Evolutionary conservation across 108 stramenopile genomes (phyloP).

Genomic region (Cylindrotheca fusiformis): DNA sequence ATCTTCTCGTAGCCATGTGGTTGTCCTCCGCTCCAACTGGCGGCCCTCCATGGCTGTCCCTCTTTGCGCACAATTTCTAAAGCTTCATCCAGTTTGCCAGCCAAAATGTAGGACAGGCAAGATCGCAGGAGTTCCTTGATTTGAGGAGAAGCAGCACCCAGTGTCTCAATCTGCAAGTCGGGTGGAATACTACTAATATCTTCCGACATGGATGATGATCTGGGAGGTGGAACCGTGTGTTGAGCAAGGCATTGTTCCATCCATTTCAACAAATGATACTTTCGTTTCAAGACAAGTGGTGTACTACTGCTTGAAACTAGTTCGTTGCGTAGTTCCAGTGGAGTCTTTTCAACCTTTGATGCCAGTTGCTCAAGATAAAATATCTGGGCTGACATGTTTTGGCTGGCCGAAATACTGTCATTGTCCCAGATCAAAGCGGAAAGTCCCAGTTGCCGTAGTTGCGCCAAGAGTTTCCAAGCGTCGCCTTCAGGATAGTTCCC

Average conservation of each 20-base stretch:
- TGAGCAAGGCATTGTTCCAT: conserved; percentile 58
- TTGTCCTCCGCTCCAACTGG: conserved; percentile 57
- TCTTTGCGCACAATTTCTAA: conserved; percentile 38
- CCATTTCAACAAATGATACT: conserved; percentile 50
- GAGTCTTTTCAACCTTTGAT: conserved; percentile 22
- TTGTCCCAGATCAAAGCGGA: conserved; percentile 53
- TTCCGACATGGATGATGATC: conserved; percentile 7
- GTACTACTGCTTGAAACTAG: conserved; percentile 1
- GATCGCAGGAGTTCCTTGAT: conserved; percentile 49
- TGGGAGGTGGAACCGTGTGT: conserved; percentile 1
- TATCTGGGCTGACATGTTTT: conserved; percentile 1
- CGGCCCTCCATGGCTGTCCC: conserved; percentile 72
- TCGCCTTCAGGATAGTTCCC: conserved; percentile 45
- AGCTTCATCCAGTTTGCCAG: conserved; percentile 55
- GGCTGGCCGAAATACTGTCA: conserved; percentile 28
- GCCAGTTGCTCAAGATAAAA: conserved; percentile 26
- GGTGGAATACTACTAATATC: conserved; percentile 2
- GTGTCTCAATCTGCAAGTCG: conserved; percentile 15
- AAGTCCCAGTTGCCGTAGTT: conserved; percentile 45
- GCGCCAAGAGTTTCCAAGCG: conserved; percentile 55
- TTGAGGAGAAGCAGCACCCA: background rate
- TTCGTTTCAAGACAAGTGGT: conserved; percentile 37
- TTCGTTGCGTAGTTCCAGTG: conserved; percentile 37
- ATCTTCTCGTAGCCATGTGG: conserved; percentile 29
- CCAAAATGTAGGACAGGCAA: conserved; percentile 49